Base-by-base conservation (phyloP, 1,284 basidiomycete species). In the Athelia psychrophila region DNA sequence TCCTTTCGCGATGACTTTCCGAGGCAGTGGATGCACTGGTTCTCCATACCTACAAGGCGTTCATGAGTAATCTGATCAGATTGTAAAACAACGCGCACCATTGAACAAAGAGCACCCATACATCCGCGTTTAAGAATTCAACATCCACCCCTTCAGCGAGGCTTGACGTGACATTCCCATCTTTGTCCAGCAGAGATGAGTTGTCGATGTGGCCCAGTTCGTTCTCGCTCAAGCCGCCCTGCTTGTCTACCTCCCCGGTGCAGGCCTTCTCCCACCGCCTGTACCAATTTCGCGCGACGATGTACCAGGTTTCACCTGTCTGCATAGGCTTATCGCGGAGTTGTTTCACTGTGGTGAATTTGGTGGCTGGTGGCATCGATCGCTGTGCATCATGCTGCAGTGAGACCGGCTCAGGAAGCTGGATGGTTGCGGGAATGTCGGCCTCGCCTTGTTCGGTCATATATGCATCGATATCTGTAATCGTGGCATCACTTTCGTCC, bases 181-280 rank as follows among this genome's bases (percentile, higher is more conserved):
- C 72, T 16, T 70, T 59, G 61, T 84, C 81, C 49, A 87, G 66
- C 42, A 95, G 75, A 15, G 70, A 60, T 15, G 81, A 71, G 64
- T 93, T 94, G 65, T 93, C 81, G 50, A 94, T 83, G 25, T 89
- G 80, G 15, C 88, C 86, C 46, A 93, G 65, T 54, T 87, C 77
- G 36, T 76, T 70, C 65, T 87, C 84, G 30, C 75, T 69, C 22
- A 87, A 63, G 3, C 73, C 67, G 22, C 84, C 87, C 49, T 75
- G 80, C 67, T 91, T 92, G 70, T 84, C 82, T 19, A 76, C 66
- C 56, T 80, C 69, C 23, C 86, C 86, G 0, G 79, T 76, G 62
- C 84, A 87, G 8, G 88, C 88, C 57, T 80, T 80, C 56, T 78
- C 72, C 86, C 89, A 95, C 13, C 81, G 79, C 48, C 78, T 79